Base-by-base conservation (phyloP, 768 basidiomycete genomes). In the Gloeopeniophorella convolvens region DNA sequence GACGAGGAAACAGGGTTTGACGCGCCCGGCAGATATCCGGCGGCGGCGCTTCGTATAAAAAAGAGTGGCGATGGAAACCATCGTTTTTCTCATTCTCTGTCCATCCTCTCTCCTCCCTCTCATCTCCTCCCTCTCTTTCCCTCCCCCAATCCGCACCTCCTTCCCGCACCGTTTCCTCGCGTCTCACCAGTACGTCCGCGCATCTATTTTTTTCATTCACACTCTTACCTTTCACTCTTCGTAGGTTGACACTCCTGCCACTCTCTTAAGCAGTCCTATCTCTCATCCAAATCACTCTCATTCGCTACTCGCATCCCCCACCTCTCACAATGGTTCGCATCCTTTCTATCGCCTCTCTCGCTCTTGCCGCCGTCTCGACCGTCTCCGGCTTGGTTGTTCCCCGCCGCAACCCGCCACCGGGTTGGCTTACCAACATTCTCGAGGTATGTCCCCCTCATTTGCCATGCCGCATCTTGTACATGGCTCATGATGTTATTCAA, bases 371-470 rank as follows among this genome's bases (percentile, higher is more conserved):
- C 52, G 61, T 75, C 43, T 57, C 64, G 48, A 54, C 62, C 41
- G 63, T 63, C 28, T 60, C 61, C 23, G 70, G 65, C 56, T 62
- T 63, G 62, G 64, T 68, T 68, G 55, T 76, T 65, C 59, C 73
- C 63, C 57, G 65, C 45, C 50, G 56, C 60, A 15, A 60, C 56
- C 33, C 66, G 65, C 79, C 77, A 5, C 31, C 64, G 4, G 71
- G 70, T 18, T 84, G 76, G 69, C 58, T 64, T 18, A 69, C 68
- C 5, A 62, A 59, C 39, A 59, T 69, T 56, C 74, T 85, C 5
- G 83, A 73, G 68, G 73, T 70, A 34, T 8, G 57, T 52, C 1
- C 21, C 20, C 26, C 13, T 40, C 16, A 35, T 18, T 35, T 45
- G 39, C 35, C 31, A 43, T 30, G 8, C 3, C n/a, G n/a, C 10